Percentiles rank a stretch among this genome's conserved stretches.
Evolutionary conservation across 306 rosid genomes (phyloP).

Genomic region (Pterocarpus macrocarpus): DNA sequence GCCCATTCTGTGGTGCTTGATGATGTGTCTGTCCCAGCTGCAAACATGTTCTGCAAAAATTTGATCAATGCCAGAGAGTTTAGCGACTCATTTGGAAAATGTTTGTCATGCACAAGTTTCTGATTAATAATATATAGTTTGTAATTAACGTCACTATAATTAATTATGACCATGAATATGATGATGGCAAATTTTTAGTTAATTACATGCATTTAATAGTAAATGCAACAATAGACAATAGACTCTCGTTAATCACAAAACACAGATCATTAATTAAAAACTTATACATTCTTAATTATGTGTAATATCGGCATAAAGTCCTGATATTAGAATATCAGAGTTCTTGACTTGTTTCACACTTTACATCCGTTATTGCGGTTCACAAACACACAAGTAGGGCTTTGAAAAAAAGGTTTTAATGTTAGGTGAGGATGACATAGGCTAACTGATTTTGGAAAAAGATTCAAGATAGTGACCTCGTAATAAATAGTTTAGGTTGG

Average conservation of each 20-base stretch:
- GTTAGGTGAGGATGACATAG: not conserved
- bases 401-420: not conserved
- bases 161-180: no score
- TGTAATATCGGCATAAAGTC: not conserved
- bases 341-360: not conserved
- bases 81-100: no score
- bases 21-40: slow-evolving; percentile 81
- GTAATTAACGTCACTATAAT: no score
- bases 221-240: no score
- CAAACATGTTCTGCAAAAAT: slow-evolving; percentile 68
- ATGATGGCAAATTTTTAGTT: no score
- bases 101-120: no score
- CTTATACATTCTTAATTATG: no score
- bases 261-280: no score
- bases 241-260: no score
- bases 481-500: not conserved
- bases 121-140: no score
- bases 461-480: not conserved
- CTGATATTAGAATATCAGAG: not conserved
- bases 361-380: not conserved
- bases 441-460: not conserved
- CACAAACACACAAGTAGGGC: not conserved
- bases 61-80: no score
- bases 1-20: slow-evolving; percentile 90
- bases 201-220: no score